Evolutionary conservation across 2,329 filamentous ascomycete genomes (phyloP).

Genomic region (Leptographium flavum): DNA sequence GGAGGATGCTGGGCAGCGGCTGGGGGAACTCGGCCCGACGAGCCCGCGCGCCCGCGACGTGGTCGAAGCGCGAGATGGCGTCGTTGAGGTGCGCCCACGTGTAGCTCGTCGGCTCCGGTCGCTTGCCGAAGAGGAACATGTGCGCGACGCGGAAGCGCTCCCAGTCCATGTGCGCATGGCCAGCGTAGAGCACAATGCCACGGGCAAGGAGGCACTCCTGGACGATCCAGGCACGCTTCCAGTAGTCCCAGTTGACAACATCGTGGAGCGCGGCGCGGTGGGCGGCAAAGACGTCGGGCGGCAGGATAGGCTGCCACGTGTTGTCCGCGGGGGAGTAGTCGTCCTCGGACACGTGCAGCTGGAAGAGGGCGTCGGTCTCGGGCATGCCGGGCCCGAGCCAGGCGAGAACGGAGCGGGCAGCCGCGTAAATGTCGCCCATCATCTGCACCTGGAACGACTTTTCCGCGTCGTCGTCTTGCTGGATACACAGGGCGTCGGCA

Average conservation of each 20-base stretch:
- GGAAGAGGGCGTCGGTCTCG: background rate
- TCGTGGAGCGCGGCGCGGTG: background rate
- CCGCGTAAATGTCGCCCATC: background rate
- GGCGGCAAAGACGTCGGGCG: background rate
- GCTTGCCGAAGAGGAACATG: background rate
- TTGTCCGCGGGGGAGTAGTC: background rate
- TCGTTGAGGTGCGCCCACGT: background rate
- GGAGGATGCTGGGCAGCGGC: background rate
- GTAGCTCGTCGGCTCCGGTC: background rate
- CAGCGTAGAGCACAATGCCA: background rate
- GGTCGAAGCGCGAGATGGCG: background rate
- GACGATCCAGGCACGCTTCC: background rate
- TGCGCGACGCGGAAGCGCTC: background rate
- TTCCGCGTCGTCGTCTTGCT: background rate
- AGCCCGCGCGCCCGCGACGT: background rate
- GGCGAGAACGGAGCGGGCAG: background rate
- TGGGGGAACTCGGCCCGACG: background rate
- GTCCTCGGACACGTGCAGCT: background rate
- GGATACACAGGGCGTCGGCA: background rate
- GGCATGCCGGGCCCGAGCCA: background rate
- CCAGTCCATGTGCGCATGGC: background rate
- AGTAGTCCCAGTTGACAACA: background rate
- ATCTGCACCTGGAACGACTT: background rate
- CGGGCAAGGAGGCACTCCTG: background rate
- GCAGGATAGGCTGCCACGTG: background rate